Conservation (phyloP, 768 basidiomycete genomes). For the Sistotremastrum suecicum region DNA sequence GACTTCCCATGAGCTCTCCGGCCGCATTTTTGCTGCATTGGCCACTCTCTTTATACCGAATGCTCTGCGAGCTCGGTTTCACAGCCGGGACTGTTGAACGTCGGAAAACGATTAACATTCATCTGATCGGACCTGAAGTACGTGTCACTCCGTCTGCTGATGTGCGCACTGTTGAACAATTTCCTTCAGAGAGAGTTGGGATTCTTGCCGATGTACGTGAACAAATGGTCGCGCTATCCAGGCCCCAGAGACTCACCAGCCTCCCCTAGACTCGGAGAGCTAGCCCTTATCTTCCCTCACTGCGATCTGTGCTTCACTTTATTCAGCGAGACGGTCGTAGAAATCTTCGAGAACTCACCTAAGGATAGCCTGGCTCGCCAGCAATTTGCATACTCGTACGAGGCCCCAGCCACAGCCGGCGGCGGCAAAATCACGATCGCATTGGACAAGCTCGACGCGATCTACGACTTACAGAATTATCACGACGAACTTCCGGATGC, state of each 20-base stretch:
- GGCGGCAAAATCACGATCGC: constrained; percentile 24
- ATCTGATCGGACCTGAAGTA: constrained; percentile 4
- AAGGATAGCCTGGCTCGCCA: constrained; percentile 15
- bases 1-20: constrained; percentile 3
- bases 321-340: constrained; percentile 21
- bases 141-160: background rate
- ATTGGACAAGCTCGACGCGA: constrained; percentile 17
- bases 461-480: constrained; percentile 14
- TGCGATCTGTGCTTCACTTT: constrained; percentile 15
- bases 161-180: background rate
- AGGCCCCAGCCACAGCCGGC: constrained; percentile 23
- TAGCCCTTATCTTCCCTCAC: too few species aligned
- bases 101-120: background rate
- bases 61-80: constrained; percentile 7
- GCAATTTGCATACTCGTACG: constrained; percentile 20
- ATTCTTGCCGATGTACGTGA: constrained; percentile 18
- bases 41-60: constrained; percentile 3
- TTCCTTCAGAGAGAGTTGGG: constrained; percentile 2
- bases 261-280: too few species aligned
- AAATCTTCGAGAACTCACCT: constrained; percentile 18
- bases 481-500: constrained; percentile 4
- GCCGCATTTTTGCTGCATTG: constrained; percentile 6
- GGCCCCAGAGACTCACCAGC: too few species aligned
- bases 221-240: too few species aligned
- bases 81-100: background rate